Base-by-base conservation (phyloP, 2,329 filamentous ascomycete genomes). In the Pseudogymnoascus sp. region DNA sequence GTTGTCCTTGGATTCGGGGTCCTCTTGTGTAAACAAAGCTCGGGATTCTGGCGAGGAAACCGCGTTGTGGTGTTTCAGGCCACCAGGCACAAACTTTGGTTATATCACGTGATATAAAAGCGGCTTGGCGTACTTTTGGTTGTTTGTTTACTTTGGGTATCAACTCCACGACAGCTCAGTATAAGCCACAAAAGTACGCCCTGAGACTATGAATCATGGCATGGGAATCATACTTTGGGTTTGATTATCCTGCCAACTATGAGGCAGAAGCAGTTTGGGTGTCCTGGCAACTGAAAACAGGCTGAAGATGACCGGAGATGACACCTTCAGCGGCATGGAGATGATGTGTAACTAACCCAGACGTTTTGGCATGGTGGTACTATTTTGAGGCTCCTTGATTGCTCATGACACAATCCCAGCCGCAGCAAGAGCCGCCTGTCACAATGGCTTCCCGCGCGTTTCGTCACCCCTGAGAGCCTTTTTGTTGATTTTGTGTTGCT, bases 311-410 rank as follows among this genome's bases (percentile, higher is more conserved):
- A 29, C 23, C 7, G 29, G 29, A 57, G 29, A 34, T 31, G 47
- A 57, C 26, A 57, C 6, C 47, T 57, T 57, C n/a, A 18, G 11
- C 26, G n/a, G 11, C 26, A 8, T 31, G 47, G 47, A 31, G n/a
- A 31, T 57, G 51, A 57, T 18, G 5, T 57, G 51, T 57, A 14
- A 34, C 51, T 34, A 8, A 34, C 6, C 6, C 16, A 7, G n/a
- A 21, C 51, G 29, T 34, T 34, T 57, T 21, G 29, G 29, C 51
- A 57, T 36, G 51, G 51, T 57, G 34, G 29, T 57, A 57, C 51
- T 57, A 57, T 57, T 57, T 34, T 57, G 51, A 57, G 29, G 51
- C 29, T 57, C 51, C 51, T n/a, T 57, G 51, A 57, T 57, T 57
- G 51, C 51, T 57, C 51, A 34, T 36, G 29, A 36, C 16, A 34